Evolutionary conservation across 2,329 filamentous ascomycete species (phyloP).

Genomic region (Thermoascus crustaceus): DNA sequence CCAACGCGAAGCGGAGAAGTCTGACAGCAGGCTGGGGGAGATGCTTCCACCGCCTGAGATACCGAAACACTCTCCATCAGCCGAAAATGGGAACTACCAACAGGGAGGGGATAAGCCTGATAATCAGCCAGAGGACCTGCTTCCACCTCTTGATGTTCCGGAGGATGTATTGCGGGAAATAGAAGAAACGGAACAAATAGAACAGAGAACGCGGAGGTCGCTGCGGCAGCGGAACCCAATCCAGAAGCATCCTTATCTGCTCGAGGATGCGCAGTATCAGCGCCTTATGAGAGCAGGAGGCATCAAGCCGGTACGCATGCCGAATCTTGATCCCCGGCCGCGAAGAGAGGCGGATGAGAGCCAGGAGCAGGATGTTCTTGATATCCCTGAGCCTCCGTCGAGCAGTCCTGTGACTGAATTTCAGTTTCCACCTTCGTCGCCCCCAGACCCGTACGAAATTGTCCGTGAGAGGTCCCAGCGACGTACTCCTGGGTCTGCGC

Average conservation of each 20-base stretch:
- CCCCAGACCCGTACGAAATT: slow-evolving; percentile 8
- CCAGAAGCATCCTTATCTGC: slow-evolving; percentile 40
- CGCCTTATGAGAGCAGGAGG: slow-evolving; percentile 34
- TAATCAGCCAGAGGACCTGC: slow-evolving; percentile 10
- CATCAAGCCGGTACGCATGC: slow-evolving; percentile 34
- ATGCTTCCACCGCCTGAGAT: slow-evolving; percentile 17
- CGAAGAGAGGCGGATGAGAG: slow-evolving; percentile 18
- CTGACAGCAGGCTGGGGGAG: slow-evolving; percentile 8
- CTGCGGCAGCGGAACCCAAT: slow-evolving; percentile 41
- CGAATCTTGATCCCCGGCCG: slow-evolving; percentile 9
- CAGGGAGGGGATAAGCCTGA: slow-evolving; percentile 1
- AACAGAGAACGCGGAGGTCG: slow-evolving; percentile 22
- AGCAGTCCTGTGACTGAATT: slow-evolving; percentile 24
- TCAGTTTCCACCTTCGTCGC: slow-evolving; percentile 22
- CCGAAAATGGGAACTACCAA: not conserved
- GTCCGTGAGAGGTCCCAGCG: slow-evolving; percentile 5
- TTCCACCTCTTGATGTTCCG: slow-evolving; percentile 18
- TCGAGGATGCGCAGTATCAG: slow-evolving; percentile 39
- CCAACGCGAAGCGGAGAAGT: not conserved
- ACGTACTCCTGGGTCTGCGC: slow-evolving; percentile 1
- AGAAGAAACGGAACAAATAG: slow-evolving; percentile 17
- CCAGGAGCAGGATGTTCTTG: slow-evolving; percentile 25
- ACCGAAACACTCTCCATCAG: slow-evolving; percentile 9
- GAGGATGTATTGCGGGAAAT: slow-evolving; percentile 20
- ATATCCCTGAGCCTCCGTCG: slow-evolving; percentile 23